phyloP scores from a whole-genome alignment of 257 asterid genomes.

The Solanum chilense region DNA sequence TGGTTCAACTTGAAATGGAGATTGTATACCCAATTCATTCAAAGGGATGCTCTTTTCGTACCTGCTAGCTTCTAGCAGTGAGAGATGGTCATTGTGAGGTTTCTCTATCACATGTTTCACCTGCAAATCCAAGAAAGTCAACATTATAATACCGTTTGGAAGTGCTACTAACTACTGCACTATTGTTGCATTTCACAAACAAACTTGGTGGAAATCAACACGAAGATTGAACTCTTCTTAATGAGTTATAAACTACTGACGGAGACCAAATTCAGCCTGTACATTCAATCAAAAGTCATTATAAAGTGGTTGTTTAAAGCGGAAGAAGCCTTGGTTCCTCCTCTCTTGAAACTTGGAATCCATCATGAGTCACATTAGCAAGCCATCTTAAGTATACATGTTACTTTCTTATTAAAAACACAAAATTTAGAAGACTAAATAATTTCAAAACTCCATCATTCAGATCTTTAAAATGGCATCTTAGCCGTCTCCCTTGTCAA shows the following conservation, averaged over 20 bases:
- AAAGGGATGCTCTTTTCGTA: slow-evolving; percentile 1
- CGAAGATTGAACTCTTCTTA: not conserved
- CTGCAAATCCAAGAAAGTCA: slow-evolving; percentile 33
- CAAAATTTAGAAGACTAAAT: not conserved
- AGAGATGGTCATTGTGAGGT: slow-evolving; percentile 95
- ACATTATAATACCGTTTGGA: not conserved
- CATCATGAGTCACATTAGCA: not conserved
- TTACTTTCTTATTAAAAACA: not conserved
- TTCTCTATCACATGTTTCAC: slow-evolving; percentile 83
- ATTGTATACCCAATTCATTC: not conserved
- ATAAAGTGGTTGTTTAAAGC: not conserved
- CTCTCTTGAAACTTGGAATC: not conserved
- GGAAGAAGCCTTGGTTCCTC: not conserved
- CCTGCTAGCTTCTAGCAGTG: slow-evolving; percentile 99
- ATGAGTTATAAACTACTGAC: not conserved
- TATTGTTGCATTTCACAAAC: not conserved
- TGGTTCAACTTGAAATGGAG: not conserved
- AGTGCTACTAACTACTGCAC: not conserved
- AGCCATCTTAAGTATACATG: not conserved
- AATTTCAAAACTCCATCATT: not conserved
- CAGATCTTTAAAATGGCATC: not conserved
- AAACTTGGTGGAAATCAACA: not conserved
- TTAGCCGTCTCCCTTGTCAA: not conserved
- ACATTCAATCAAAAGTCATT: not conserved
- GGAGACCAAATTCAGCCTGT: not conserved